Evolutionary conservation across 176 grass and related monocot genomes (phyloP).

Genomic region (Bolboschoenus planiculmis): DNA sequence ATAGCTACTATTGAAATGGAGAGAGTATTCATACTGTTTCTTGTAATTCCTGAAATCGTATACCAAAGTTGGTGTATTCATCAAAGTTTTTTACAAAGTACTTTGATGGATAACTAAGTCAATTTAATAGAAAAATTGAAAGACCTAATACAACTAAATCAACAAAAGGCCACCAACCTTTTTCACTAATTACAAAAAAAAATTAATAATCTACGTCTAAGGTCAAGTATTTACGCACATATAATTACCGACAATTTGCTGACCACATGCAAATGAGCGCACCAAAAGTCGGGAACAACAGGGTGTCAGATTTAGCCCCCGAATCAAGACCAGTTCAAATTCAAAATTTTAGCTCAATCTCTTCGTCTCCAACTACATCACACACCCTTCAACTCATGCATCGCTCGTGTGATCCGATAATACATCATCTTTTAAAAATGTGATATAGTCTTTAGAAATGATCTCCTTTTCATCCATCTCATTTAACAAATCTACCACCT

Average conservation of each 20-base stretch:
- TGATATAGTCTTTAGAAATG: neutral
- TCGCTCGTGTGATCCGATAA: neutral
- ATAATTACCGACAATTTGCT: neutral
- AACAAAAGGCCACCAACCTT: neutral
- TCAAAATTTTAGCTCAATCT: neutral
- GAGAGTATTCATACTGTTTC: neutral
- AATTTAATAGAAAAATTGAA: neutral
- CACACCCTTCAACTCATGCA: neutral
- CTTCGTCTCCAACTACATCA: neutral
- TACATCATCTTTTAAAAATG: neutral
- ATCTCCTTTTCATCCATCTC: neutral
- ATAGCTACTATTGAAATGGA: neutral
- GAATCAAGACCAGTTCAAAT: neutral
- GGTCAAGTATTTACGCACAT: neutral
- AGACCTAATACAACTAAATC: neutral
- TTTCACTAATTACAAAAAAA: neutral
- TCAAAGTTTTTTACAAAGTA: neutral
- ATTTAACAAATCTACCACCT: neutral
- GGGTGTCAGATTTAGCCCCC: neutral
- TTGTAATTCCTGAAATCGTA: neutral
- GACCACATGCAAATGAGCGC: neutral
- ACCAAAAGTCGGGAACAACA: neutral
- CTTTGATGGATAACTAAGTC: neutral
- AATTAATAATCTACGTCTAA: neutral
- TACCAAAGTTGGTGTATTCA: neutral